Conservation (phyloP, 495 filamentous ascomycete genomes). For the Talaromyces liani region DNA sequence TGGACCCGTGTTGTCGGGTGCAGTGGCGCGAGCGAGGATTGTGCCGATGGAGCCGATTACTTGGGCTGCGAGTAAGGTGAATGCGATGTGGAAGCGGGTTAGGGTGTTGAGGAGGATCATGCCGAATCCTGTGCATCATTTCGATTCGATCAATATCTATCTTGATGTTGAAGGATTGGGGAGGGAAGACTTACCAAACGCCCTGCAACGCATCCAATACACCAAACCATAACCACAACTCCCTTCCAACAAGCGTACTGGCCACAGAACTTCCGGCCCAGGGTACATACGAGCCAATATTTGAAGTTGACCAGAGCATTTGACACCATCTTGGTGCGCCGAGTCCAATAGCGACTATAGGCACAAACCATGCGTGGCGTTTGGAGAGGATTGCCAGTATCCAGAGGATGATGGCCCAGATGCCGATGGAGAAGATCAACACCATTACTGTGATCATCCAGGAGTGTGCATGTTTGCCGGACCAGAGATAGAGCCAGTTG, state of each 20-base stretch:
- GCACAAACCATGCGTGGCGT: conserved; percentile 56
- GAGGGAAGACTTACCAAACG: conserved; percentile 16
- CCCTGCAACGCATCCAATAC: conserved; percentile 53
- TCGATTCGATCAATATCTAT: conserved; percentile 45
- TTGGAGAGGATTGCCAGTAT: conserved; percentile 43
- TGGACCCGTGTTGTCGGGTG: conserved; percentile 51
- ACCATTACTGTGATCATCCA: conserved; percentile 48
- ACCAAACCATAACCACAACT: conserved; percentile 60
- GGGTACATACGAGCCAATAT: conserved; percentile 52
- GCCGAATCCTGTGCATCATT: conserved; percentile 52
- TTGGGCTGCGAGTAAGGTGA: conserved; percentile 48
- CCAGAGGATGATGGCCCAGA: conserved; percentile 46
- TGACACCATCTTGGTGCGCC: conserved; percentile 59
- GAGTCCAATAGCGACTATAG: conserved; percentile 59
- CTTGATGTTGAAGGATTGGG: conserved; percentile 51
- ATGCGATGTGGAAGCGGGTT: conserved; percentile 51
- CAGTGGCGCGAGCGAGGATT: conserved; percentile 49
- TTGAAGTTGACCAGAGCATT: conserved; percentile 54
- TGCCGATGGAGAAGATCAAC: conserved; percentile 48
- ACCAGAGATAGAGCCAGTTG: conserved; percentile 56
- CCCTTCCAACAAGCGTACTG: conserved; percentile 44
- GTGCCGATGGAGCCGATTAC: conserved; percentile 48
- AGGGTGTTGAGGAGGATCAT: conserved; percentile 59
- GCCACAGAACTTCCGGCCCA: conserved; percentile 44
- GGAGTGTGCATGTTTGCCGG: conserved; percentile 38